Evolutionary conservation across 331 rosid species (phyloP), one percentile per base, ranked within the genome.

Genomic region (Erythrophleum ivorense): DNA sequence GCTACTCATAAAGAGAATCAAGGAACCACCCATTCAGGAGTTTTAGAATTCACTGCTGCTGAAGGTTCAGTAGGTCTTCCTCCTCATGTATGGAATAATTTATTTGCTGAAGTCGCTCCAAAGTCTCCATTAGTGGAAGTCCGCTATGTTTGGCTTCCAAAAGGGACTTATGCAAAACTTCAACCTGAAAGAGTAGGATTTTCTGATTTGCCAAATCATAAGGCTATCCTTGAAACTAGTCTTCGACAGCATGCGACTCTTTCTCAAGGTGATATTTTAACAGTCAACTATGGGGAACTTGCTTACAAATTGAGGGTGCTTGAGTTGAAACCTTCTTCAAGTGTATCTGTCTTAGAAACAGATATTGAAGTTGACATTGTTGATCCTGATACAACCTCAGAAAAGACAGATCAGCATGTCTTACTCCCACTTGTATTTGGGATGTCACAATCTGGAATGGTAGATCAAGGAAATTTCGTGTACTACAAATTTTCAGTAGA

Each of bases 201-300:
- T 88, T 92, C 94, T 12, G 99, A 95, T 84, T 87, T 93, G 85
- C 99, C 99, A 48, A 95, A 95, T 73, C 98, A 92, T 87, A 95
- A 95, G 83, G 99, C 99, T 82, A 92, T 95, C 88, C 97, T 95
- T 0, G 99, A 95, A 91, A 95, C 99, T 21, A 89, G 94, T 86
- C 99, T 95, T 88, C 93, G 99, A 69, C 99, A 91, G 82, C 97
- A 95, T 85, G 97, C 99, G 36, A 91, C 98, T 67, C 99, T 95
- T 83, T 95, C 99, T 69, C 86, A 88, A 85, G 92, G 90, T 72
- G 98, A 95, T 81, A 85, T 89, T 71, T 83, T 95, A 52, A 88
- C 87, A 0, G 99, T 95, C 66, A 88, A 85, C 67, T 95, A 93
- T 66, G 98, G 99, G 68, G 90, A 91, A 71, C 94, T 86, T 64